These are phyloP conservation scores for Meyerozyma sp. DNA, from an alignment of 1,139 yeast species.

Conservation along the genomic window DNA sequence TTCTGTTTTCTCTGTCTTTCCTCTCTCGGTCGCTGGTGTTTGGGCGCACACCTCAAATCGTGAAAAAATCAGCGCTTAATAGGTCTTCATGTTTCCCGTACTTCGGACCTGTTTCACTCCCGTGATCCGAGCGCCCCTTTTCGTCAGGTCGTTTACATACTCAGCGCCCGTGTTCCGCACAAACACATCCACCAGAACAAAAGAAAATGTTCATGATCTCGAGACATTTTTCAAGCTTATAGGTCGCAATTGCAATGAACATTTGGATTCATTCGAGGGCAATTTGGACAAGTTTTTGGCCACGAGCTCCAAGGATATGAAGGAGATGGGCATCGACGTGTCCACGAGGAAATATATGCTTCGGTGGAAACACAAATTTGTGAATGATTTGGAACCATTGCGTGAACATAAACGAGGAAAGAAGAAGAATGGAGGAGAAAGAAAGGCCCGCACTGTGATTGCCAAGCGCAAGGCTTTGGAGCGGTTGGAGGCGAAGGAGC, in stretches of 20 bases:
- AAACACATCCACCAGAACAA: constrained; percentile 39
- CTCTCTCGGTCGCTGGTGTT: neutral
- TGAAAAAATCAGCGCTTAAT: neutral
- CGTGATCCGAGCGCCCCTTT: neutral
- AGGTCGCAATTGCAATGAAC: constrained; percentile 71
- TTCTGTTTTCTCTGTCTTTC: too few species aligned
- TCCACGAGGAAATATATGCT: constrained; percentile 64
- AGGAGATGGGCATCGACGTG: constrained; percentile 75
- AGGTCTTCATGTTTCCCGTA: neutral
- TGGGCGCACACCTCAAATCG: neutral
- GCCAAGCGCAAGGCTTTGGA: constrained; percentile 64
- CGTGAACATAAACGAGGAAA: constrained; percentile 58
- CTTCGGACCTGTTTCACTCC: neutral
- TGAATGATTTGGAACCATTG: constrained; percentile 54
- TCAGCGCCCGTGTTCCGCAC: constrained; percentile 16
- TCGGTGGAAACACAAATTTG: constrained; percentile 44
- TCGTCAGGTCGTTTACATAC: constrained; percentile 1
- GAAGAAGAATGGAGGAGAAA: constrained; percentile 88
- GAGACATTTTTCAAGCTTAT: constrained; percentile 64
- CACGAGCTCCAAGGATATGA: constrained; percentile 53
- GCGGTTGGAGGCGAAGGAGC: constrained; percentile 12
- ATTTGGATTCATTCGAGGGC: constrained; percentile 64
- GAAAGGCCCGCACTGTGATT: constrained; percentile 63
- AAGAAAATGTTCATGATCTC: constrained; percentile 65
- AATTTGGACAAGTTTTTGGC: constrained; percentile 66